Evolutionary conservation across 768 basidiomycete species (phyloP).

Genomic region (Clitopilus hobsonii): DNA sequence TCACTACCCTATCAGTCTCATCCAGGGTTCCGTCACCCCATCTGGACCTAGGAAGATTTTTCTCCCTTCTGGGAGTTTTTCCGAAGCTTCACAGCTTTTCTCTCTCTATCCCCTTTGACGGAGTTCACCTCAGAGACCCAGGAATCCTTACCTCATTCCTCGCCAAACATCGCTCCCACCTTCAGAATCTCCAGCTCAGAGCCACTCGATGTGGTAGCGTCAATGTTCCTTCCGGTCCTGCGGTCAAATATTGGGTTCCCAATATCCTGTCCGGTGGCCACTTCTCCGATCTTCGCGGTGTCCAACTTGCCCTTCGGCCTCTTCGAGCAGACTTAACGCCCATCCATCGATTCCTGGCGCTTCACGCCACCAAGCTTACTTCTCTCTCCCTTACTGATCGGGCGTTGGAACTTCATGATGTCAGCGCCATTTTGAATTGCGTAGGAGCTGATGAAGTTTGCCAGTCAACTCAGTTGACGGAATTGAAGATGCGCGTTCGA

Average conservation of each 20-base stretch:
- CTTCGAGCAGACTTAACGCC: conserved; percentile 24
- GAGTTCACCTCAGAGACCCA: conserved; percentile 32
- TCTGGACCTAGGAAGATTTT: conserved; percentile 35
- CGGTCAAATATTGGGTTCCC: conserved; percentile 37
- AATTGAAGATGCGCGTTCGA: conserved; percentile 15
- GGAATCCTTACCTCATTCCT: conserved; percentile 29
- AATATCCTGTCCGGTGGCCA: conserved; percentile 26
- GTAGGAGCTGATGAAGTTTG: conserved; percentile 21
- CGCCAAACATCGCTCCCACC: conserved; percentile 24
- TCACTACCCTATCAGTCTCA: conserved; percentile 30
- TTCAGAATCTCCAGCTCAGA: conserved; percentile 31
- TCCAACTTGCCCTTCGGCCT: conserved; percentile 35
- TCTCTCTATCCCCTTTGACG: conserved; percentile 42
- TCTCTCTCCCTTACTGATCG: conserved; percentile 34
- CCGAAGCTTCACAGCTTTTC: conserved; percentile 32
- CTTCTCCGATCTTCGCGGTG: conserved; percentile 25
- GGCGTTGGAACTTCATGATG: conserved; percentile 13
- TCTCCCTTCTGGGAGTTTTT: conserved; percentile 30
- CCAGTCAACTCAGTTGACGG: conserved; percentile 9
- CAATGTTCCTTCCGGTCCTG: conserved; percentile 16
- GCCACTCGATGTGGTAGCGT: conserved; percentile 23
- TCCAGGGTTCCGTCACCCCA: conserved; percentile 30
- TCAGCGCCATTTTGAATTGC: background rate
- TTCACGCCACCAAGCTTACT: conserved; percentile 22
- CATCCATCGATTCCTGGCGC: conserved; percentile 24